Evolutionary conservation across 768 basidiomycete genomes (phyloP), one percentile per base, ranked within the genome.

Genomic region (Panaeolus papilionaceus): DNA sequence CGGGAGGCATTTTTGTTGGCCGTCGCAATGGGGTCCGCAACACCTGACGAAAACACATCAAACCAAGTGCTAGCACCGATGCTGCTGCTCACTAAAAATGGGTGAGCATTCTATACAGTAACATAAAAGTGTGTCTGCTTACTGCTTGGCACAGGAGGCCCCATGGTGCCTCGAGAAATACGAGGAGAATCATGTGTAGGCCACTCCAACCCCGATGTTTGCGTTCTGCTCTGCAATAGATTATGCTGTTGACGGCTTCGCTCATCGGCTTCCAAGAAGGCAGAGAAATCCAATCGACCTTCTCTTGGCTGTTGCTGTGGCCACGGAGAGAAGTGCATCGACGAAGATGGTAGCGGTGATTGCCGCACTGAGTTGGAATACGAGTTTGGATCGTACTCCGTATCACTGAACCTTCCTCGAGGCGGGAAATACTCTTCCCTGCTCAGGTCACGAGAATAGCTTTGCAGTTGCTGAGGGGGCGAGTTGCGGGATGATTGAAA

Each of bases 391-490:
- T 65, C 70, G 51, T 69, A 66, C 0, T 68, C 63, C n/a, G 71
- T 64, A 45, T 62, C 47, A 2, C 42, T 63, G 11, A 63, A 38
- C 1, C 65, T 45, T 40, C 49, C 62, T 39, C 62, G 75, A 10
- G 77, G 79, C 28, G 79, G 76, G 58, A 79, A 79, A 20, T 70
- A 70, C 61, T 77, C 77, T 33, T 74, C 75, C 5, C 71, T 64
- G 64, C 70, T 66, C 3, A 67, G 63, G 39, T 72, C 71, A 26
- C 74, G 75, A 9, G 70, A 67, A 28, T 72, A 71, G 12, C 69
- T 70, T 40, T 64, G 63, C 18, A 62, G 38, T n/a, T 69, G 68
- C 44, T 69, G 54, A 23, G 54, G 54, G 12, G 54, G 54, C 26
- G 54, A 58, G 20, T 37, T 37, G n/a, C 54, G 54, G 26, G 47